Base-by-base conservation (phyloP, 768 basidiomycete genomes). In the Zangia roseola region DNA sequence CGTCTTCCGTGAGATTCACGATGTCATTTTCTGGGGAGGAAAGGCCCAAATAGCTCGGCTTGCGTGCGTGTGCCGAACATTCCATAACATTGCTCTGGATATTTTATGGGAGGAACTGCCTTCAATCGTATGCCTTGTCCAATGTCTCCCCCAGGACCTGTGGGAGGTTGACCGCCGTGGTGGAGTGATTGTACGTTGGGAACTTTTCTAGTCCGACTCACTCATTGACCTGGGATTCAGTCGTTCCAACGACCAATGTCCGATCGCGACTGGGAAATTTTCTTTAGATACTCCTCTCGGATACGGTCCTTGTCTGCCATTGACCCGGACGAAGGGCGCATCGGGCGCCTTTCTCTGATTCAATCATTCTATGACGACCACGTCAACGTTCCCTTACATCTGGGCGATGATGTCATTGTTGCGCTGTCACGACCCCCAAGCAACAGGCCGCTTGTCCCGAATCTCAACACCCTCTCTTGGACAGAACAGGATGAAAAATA, bases 61-160 rank as follows among this genome's bases (percentile, higher is more conserved):
- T 8, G 67, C 64, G 2, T 55, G 65, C 39, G 57, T 59, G 9
- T 69, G 64, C 47, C 49, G 45, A 4, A 53, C 57, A 3, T 64
- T 66, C 40, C 52, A 48, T 37, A 41, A 45, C 14, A 21, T 43
- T 5, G 61, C 67, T 9, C 57, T 66, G 21, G 64, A 66, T 46
- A 43, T 54, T 2, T 17, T 67, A 33, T 66, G 67, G 64, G 50
- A 28, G 6, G 13, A 25, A 7, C 40, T 61, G 52, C 48, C 55
- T 36, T 62, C 56, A 6, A 59, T 66, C 49, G 28, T 47, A n/a
- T 24, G 40, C n/a, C 56, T 68, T 34, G 21, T 66, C 19, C 49
- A 48, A 35, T 59, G 57, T 37, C 59, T 66, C 45, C 67, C 65
- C 28, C 61, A 37, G 40, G 64, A 66, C 42, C 41, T 68, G 8